Base-by-base conservation (phyloP, 768 basidiomycete species). In the Tulasnella sp. region DNA sequence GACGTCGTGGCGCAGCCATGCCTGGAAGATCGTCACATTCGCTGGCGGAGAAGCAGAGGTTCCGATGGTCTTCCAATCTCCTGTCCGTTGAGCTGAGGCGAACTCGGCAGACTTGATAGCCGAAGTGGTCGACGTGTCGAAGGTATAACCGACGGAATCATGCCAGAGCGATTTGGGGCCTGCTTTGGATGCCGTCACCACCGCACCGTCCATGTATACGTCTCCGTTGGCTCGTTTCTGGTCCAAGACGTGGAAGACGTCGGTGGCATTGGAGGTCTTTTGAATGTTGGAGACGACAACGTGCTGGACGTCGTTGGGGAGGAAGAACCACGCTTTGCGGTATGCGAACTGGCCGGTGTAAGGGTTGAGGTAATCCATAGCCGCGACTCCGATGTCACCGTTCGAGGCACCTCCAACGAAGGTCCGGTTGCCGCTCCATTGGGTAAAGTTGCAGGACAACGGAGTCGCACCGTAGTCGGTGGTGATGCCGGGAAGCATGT, bases 321-420 rank as follows among this genome's bases (percentile, higher is more conserved):
- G 81, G 84, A 89, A 90, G 80, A 91, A 90, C 87, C 88, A 90
- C 0, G 85, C 83, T 79, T 90, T 91, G 76, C 89, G 88, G 83
- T 84, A 91, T 52, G 80, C 77, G 37, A 91, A 78, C 11, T 82
- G 76, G 17, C 80, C 75, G 5, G 88, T 89, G 63, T 81, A 71
- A 5, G 90, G 89, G 76, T 90, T 90, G 32, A 84, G 85, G 77
- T 86, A 91, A 64, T 84, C 83, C 88, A 90, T 89, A 29, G 83
- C 88, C 0, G 85, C 85, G 17, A 86, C 78, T 9, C 89, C 90
- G 67, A 84, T 77, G 3, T 63, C 26, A 5, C 87, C 88, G 68
- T 87, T 84, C 0, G 88, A 88, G 5, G 81, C 86, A 1, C 88
- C 90, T 0, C 90, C 90, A 19, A 90, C 89, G 76, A 89, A 90